phyloP scores from a whole-genome alignment of 2,329 filamentous ascomycete species.

The Neobulgaria alba region DNA sequence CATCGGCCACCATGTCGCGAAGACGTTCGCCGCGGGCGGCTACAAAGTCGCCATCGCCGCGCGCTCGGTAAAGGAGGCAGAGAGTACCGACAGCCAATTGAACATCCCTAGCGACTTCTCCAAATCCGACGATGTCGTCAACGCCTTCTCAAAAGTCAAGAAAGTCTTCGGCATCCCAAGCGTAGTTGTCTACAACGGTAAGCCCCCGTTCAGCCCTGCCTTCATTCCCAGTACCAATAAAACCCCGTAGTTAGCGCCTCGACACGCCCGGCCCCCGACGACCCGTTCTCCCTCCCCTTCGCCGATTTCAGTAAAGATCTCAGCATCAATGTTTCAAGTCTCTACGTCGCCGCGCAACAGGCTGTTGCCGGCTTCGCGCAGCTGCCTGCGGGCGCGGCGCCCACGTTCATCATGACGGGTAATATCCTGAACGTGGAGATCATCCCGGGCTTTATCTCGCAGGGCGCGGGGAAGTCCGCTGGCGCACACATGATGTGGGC shows the following conservation, averaged over 20 bases:
- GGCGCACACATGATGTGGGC: conserved; percentile 27
- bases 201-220: background rate
- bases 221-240: background rate
- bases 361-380: conserved; percentile 28
- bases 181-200: conserved; percentile 37
- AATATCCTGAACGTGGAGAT: conserved; percentile 32
- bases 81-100: conserved; percentile 27
- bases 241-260: conserved; percentile 5
- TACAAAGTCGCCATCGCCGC: conserved; percentile 35
- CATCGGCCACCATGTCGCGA: conserved; percentile 31
- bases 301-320: conserved; percentile 23
- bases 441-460: conserved; percentile 28
- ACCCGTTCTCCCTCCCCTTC: conserved; percentile 30
- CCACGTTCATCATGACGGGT: conserved; percentile 38
- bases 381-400: conserved; percentile 24
- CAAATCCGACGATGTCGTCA: conserved; percentile 28
- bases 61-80: conserved; percentile 23
- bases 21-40: conserved; percentile 32
- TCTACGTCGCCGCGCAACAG: conserved; percentile 34
- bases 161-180: conserved; percentile 27
- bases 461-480: conserved; percentile 35
- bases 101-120: conserved; percentile 32
- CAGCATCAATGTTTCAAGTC: conserved; percentile 33
- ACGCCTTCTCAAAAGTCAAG: conserved; percentile 33
- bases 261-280: background rate